Base-by-base conservation (phyloP, 2,329 filamentous ascomycete genomes). In the Madurella fahalii region DNA sequence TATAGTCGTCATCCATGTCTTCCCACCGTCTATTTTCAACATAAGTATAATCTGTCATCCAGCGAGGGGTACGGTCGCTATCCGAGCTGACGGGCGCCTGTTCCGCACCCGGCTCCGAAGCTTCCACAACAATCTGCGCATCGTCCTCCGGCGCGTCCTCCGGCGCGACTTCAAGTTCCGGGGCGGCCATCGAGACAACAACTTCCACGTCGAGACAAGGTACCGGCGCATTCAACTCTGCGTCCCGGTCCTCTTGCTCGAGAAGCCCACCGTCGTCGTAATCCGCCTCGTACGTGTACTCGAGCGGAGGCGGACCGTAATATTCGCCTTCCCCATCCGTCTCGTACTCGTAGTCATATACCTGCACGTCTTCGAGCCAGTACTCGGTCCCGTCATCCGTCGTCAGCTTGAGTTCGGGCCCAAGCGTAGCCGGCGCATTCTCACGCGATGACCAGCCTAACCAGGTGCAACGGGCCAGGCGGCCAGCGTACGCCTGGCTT, bases 331-430 rank as follows among this genome's bases (percentile, higher is more conserved):
- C 18, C 9, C 42, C 46, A 1, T 47, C 46, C 18, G 40, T 20
- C 5, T 25, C 18, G 34, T 47, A 50, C 4, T 40, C 47, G 5
- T 46, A 40, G 4, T 8, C 11, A n/a, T 40, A 50, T 37, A 11
- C 17, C 0, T 18, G 5, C 2, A 18, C 5, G 16, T 57, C 54
- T 9, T 52, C 52, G 9, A 54, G 17, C 52, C 52, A 52, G 1
- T 9, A 18, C 32, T 50, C 31, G 17, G 46, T 17, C 4, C 55
- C 55, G 34, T 52, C 48, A 2, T 32, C n/a, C 4, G 43, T 50
- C 1, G 43, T 51, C 5, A 57, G 25, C 32, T 13, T 40, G 2
- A 56, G 17, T 18, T 50, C 54, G 4, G 39, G 9, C 13, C 44
- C 1, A 2, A 30, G 5, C 11, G 4, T 17, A 3, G 5, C 25